phyloP scores from a whole-genome alignment of 176 grass and related monocot species.

The Rhynchospora tenuis region DNA sequence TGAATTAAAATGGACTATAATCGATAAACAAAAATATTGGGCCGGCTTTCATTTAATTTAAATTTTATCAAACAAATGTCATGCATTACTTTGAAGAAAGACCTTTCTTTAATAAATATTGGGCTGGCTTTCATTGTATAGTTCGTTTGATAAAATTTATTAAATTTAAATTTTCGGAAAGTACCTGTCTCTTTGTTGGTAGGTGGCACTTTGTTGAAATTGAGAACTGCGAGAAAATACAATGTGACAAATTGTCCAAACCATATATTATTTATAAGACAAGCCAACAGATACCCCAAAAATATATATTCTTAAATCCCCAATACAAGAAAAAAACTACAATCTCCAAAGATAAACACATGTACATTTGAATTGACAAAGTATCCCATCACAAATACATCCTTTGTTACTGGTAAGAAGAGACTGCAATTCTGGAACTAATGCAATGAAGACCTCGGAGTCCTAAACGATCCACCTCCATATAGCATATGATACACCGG shows the following conservation, averaged over 20 bases:
- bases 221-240: too few relatives aligned
- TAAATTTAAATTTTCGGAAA: too few relatives aligned
- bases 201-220: too few relatives aligned
- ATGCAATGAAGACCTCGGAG: slow-evolving; percentile 25
- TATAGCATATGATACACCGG: slow-evolving; percentile 55
- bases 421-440: neutral
- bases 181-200: too few relatives aligned
- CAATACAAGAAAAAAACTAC: neutral
- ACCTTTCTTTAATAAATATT: too few relatives aligned
- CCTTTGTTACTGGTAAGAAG: neutral
- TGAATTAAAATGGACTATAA: too few relatives aligned
- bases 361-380: neutral
- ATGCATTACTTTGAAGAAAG: too few relatives aligned
- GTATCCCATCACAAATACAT: neutral
- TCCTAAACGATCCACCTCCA: slow-evolving; percentile 34
- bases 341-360: neutral
- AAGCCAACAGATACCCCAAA: neutral
- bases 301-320: neutral
- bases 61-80: too few relatives aligned
- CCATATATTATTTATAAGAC: neutral
- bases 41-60: too few relatives aligned
- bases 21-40: too few relatives aligned
- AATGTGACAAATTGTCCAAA: neutral
- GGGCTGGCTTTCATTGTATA: too few relatives aligned
- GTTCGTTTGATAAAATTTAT: too few relatives aligned